Percentiles rank a stretch among this genome's conserved stretches.
Conservation (phyloP, 1,284 basidiomycete species). For the Pholiota adiposa region DNA sequence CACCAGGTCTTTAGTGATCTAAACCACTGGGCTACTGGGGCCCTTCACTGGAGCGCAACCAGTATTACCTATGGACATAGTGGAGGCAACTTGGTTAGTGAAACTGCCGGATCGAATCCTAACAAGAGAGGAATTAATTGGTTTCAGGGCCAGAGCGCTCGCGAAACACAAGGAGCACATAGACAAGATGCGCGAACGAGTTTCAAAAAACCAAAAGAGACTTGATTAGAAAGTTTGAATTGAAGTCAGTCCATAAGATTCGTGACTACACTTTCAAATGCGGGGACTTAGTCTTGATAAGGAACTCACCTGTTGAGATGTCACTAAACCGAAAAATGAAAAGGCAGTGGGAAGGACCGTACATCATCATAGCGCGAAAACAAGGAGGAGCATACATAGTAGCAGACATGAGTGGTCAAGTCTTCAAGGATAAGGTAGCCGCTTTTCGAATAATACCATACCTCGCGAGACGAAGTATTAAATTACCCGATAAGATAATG, state of each 20-base stretch:
- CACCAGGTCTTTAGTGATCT: no score
- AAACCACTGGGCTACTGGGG: no score
- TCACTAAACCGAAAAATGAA: constrained; percentile 23
- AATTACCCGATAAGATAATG: neutral
- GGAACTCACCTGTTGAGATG: constrained; percentile 23
- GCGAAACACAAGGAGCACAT: no score
- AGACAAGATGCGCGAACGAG: no score
- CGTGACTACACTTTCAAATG: constrained; percentile 26
- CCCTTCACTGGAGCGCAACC: no score
- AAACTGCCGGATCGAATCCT: no score
- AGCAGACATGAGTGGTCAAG: constrained; percentile 33
- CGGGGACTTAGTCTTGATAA: constrained; percentile 38
- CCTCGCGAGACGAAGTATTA: constrained; percentile 8
- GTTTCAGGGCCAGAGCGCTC: no score
- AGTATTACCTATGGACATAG: no score
- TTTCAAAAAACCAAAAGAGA: no score
- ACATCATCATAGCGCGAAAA: constrained; percentile 20
- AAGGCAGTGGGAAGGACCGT: constrained; percentile 31
- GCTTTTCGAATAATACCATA: constrained; percentile 37
- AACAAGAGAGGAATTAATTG: no score
- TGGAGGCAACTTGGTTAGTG: no score
- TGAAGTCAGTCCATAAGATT: constrained; percentile 22
- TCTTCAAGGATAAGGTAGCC: constrained; percentile 27
- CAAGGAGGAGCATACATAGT: constrained; percentile 27
- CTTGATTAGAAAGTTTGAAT: constrained; percentile 22